Percentiles rank a stretch among this genome's conserved stretches.
Evolutionary conservation across 257 asterid genomes (phyloP).

Genomic region (Leonotis leonurus): DNA sequence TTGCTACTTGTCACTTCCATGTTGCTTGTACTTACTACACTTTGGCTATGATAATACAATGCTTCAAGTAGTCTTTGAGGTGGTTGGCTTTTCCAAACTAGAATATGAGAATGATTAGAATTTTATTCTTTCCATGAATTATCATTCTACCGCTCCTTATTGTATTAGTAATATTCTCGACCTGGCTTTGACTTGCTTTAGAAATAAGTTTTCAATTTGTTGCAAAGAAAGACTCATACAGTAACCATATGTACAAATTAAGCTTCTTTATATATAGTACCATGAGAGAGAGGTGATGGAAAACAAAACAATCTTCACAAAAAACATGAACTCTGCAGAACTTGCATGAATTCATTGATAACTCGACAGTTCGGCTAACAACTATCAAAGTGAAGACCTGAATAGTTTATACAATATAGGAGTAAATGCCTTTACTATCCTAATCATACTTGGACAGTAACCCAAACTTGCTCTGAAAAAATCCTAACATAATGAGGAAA

Average conservation of each 20-base stretch:
- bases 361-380: background rate
- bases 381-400: background rate
- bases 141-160: background rate
- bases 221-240: background rate
- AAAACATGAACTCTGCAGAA: background rate
- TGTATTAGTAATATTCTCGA: background rate
- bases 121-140: background rate
- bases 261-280: background rate
- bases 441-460: background rate
- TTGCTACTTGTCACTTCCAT: background rate
- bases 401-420: background rate
- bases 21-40: background rate
- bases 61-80: background rate
- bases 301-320: background rate
- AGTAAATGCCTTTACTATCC: background rate
- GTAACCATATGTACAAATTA: background rate
- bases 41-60: background rate
- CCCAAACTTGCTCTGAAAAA: background rate
- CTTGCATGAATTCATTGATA: background rate
- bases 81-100: background rate
- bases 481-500: too few relatives aligned
- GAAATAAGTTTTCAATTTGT: background rate
- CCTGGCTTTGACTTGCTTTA: background rate
- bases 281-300: background rate
- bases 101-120: background rate